A percentile compares a stretch with the other conserved stretches of the same genome.
phyloP scores from a whole-genome alignment of 176 grass and related monocot genomes.

The Triticum turgidum region DNA sequence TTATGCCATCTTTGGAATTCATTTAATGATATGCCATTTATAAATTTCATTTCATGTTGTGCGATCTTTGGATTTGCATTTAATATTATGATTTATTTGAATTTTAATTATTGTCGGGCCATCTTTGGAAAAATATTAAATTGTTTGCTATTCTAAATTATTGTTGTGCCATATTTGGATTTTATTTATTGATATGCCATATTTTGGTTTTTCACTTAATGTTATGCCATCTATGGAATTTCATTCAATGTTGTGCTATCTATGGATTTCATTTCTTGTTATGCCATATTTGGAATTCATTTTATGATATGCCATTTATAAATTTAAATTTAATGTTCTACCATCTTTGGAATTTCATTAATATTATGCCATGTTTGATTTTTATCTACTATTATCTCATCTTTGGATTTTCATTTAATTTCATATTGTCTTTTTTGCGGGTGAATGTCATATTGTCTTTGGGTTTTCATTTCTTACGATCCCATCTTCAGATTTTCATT shows the following conservation, averaged over 20 bases:
- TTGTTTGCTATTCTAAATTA: not conserved
- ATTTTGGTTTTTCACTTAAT: not conserved
- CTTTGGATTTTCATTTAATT: no score
- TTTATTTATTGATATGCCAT: not conserved
- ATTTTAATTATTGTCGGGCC: not conserved
- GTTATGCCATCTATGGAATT: not conserved
- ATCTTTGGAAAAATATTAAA: not conserved
- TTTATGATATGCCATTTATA: not conserved
- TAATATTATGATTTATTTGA: not conserved
- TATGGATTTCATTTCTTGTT: not conserved
- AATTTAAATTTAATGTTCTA: no score
- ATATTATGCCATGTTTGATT: no score
- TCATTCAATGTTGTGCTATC: not conserved
- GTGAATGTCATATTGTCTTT: no score
- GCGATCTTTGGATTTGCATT: not conserved
- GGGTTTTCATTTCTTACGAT: no score
- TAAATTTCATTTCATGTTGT: not conserved
- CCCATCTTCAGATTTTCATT: not conserved
- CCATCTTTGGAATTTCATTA: no score
- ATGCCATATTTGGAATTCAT: not conserved
- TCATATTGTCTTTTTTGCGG: no score
- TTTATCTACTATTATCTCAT: no score
- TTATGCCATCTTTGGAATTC: not conserved
- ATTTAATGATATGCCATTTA: not conserved
- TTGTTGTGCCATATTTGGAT: not conserved